Conservation (phyloP, 441 rosid genomes). For the Croton setiger region DNA sequence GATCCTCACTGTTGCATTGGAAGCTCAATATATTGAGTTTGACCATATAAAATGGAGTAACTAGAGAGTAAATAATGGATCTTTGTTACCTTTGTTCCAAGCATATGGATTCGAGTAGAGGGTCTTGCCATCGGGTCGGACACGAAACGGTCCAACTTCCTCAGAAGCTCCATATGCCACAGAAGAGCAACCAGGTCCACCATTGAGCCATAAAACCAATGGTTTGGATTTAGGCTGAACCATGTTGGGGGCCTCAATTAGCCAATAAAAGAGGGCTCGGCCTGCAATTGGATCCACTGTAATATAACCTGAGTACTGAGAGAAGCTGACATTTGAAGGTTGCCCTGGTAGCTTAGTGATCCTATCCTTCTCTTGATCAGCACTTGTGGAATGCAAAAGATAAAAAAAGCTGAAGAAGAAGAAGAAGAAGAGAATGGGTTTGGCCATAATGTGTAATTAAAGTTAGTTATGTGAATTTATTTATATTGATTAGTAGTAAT, state of each 20-base stretch:
- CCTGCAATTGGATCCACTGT: conserved; percentile 50
- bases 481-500: conserved; percentile 1
- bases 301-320: conserved; percentile 73
- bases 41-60: not conserved
- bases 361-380: conserved; percentile 43
- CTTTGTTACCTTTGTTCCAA: conserved; percentile 61
- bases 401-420: conserved; percentile 6
- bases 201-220: conserved; percentile 78
- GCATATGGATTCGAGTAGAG: conserved; percentile 59
- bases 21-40: no score
- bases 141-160: conserved; percentile 83
- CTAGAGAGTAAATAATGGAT: not conserved
- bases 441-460: conserved; percentile 12
- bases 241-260: conserved; percentile 38
- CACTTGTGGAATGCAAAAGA: conserved; percentile 15
- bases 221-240: conserved; percentile 41
- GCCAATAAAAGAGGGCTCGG: conserved; percentile 80
- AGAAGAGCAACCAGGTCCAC: conserved; percentile 90
- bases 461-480: conserved; percentile 13
- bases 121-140: conserved; percentile 49
- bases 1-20: no score
- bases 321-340: conserved; percentile 54
- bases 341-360: conserved; percentile 61
- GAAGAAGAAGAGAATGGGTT: conserved; percentile 15
- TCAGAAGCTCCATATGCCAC: conserved; percentile 84